Percentiles rank a stretch among this genome's conserved stretches.
These are phyloP conservation scores for Xerocomellus amylosporus DNA, from an alignment of 768 basidiomycete species.

Conservation along the genomic window DNA sequence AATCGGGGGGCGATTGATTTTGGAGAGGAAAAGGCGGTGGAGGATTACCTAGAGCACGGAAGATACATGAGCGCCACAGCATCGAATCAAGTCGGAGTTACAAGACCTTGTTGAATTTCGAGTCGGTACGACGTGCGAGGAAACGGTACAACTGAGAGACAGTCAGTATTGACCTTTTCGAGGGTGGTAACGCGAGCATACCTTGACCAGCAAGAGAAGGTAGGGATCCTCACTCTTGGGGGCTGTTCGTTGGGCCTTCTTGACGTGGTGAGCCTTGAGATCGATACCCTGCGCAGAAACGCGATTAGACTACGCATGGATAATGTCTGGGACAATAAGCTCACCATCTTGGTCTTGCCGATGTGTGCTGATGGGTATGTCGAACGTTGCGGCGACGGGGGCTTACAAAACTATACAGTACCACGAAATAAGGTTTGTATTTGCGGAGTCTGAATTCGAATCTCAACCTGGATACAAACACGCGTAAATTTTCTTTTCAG, in stretches of 20 bases:
- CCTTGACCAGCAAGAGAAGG: constrained; percentile 97
- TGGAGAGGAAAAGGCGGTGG: constrained; percentile 94
- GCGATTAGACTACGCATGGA: constrained; percentile 17
- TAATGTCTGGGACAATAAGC: constrained; percentile 44
- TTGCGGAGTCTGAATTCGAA: constrained; percentile 30
- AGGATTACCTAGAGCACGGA: constrained; percentile 69
- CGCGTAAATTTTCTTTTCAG: constrained; percentile 42
- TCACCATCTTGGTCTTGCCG: constrained; percentile 81
- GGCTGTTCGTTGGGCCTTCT: constrained; percentile 90
- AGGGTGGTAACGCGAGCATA: constrained; percentile 34
- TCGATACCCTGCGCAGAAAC: constrained; percentile 77
- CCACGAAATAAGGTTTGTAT: constrained; percentile 35
- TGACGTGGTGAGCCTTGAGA: constrained; percentile 95
- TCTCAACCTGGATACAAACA: constrained; percentile 38
- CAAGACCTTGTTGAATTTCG: constrained; percentile 88
- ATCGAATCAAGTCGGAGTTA: constrained; percentile 3
- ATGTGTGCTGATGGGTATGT: constrained; percentile 49
- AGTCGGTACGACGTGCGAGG: constrained; percentile 94
- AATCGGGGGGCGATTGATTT: constrained; percentile 94
- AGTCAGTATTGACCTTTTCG: constrained; percentile 7
- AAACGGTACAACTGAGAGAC: constrained; percentile 88
- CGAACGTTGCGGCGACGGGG: constrained; percentile 35
- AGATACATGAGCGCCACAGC: constrained; percentile 17
- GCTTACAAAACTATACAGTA: constrained; percentile 71
- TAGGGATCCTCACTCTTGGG: constrained; percentile 99